Evolutionary conservation across 73 alveolate species (phyloP), one percentile per base, ranked within the genome.

Genomic region (Paramecium primaurelia): DNA sequence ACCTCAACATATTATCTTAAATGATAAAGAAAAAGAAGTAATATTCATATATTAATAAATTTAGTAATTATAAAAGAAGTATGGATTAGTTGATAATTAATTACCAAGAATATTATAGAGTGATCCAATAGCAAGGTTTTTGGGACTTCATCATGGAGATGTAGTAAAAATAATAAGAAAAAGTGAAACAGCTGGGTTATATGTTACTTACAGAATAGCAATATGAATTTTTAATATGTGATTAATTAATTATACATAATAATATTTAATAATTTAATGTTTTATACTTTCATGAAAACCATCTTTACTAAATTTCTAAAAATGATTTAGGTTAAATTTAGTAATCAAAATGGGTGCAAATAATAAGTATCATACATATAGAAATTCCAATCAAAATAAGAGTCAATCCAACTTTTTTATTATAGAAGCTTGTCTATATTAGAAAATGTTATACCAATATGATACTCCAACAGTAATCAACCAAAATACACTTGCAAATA

Each of bases 181-280:
- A 26, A 92, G 98, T 49, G 99, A 98, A 89, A 98, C 99, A 6
- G 99, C 99, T 3, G 99, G 99, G 18, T 96, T 96, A 59, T 98
- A 98, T 96, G 97, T 98, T 77, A 98, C 99, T 16, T 98, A 98
- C 93, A 97, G 99, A 94, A 94, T 97, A 40, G 98, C 98, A n/a
- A 83, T 95, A n/a, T 93, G 95, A 92, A 22, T 22, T 42, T 22
- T 47, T 26, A 47, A 47, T 12, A 12, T 12, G 3, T 14, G 9
- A 47, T 47, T 47, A 47, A 14, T 3, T 47, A 47, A 22, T 22
- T 22, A 22, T 22, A 22, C 25, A 22, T 22, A 22, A 22, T 22
- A 22, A 22, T 22, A 22, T 22, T 22, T 22, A 22, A 22, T 40
- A 40, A 40, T 40, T 54, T 54, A 16, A 54, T 54, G 28, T 54